phyloP scores from a whole-genome alignment of 2,329 filamentous ascomycete species.

The Massarina eburnea region DNA sequence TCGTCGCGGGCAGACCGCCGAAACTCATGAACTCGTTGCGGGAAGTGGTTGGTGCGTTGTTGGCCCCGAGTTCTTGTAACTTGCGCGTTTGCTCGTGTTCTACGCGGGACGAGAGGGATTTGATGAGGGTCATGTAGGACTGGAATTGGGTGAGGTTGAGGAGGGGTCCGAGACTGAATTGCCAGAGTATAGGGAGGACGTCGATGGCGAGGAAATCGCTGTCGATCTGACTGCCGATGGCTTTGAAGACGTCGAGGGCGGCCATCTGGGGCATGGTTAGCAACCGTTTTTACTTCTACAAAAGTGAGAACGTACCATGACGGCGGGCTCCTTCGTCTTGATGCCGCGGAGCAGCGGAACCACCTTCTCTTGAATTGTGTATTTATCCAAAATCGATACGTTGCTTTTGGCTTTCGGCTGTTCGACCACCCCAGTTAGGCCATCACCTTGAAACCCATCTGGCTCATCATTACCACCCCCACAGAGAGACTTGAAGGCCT shows the following conservation, averaged over 20 bases:
- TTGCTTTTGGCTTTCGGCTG: conserved; percentile 62
- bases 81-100: conserved; percentile 89
- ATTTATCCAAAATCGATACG: conserved; percentile 88
- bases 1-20: conserved; percentile 55
- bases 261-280: conserved; percentile 61
- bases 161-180: conserved; percentile 85
- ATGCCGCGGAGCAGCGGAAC: conserved; percentile 87
- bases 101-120: conserved; percentile 73
- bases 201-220: conserved; percentile 91
- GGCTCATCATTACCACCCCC: conserved; percentile 63
- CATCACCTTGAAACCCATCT: conserved; percentile 57
- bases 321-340: conserved; percentile 96
- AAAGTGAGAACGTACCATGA: conserved; percentile 62
- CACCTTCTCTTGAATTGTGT: conserved; percentile 97
- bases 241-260: conserved; percentile 77
- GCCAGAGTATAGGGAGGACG: conserved; percentile 86
- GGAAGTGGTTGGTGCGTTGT: conserved; percentile 54
- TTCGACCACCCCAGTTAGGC: conserved; percentile 69
- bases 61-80: conserved; percentile 76
- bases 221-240: conserved; percentile 81
- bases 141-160: conserved; percentile 85
- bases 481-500: conserved; percentile 87
- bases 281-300: neutral
- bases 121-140: conserved; percentile 86
- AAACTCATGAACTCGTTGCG: conserved; percentile 72